Evolutionary conservation across 495 filamentous ascomycete genomes (phyloP), one percentile per base, ranked within the genome.

Genomic region (Thozetella sp.): DNA sequence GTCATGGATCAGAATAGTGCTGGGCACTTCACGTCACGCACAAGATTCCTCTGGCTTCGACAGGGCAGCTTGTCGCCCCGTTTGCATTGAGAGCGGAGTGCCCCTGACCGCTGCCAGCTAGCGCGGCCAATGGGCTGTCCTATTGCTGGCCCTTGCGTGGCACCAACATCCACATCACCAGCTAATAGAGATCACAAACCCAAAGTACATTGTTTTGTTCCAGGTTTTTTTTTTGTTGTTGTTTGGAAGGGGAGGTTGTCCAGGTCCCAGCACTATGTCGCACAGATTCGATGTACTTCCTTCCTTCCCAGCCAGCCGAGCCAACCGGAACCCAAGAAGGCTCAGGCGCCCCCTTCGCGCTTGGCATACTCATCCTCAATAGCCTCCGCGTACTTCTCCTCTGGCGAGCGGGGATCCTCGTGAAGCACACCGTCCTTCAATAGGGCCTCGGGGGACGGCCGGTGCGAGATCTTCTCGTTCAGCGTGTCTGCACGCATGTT

Each of bases 401-500:
- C 77, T 19, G 79, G 65, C 3, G 76, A 77, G 52, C 80, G 80
- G 10, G 82, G 82, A 58, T 89, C 87, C 60, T 88, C 88, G 20
- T 80, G 77, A 54, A 92, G 74, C 51, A 97, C 91, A 2, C 93
- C 93, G 66, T 91, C 84, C 62, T 89, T 85, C 51, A 96, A 80
- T 51, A 97, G 72, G 27, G 89, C 82, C 57, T 92, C 90, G 3
- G 89, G 88, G 24, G 86, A 78, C 1, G 93, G 93, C 9, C 93
- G 82, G 56, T 88, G 81, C 67, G 87, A 80, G 57, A 97, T 84
- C 70, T 91, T 91, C 65, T 93, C 90, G 71, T 97, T 93, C 37
- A 97, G 76, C 27, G 82, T 88, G 69, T 97, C 89, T 53, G 85
- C 88, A 20, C 89, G 86, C 93, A 97, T 96, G 67, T 93, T 86